phyloP scores from a whole-genome alignment of 179 eudicot species.

The Silene coronaria region DNA sequence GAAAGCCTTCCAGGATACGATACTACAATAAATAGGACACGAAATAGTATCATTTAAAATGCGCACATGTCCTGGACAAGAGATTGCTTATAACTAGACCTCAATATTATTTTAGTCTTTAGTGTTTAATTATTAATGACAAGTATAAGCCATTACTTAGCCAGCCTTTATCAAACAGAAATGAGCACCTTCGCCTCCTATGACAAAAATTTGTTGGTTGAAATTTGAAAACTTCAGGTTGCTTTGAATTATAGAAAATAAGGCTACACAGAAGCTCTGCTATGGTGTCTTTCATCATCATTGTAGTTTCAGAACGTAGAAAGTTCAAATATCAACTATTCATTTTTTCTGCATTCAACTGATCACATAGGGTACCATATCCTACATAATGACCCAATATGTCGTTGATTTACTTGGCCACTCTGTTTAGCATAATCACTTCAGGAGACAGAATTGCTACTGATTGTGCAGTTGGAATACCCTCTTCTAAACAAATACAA shows the following conservation, averaged over 20 bases:
- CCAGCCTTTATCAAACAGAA: not conserved
- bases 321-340: too few relatives aligned
- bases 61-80: not conserved
- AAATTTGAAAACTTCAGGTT: not conserved
- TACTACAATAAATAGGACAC: not conserved
- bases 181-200: not conserved
- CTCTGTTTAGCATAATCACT: not conserved
- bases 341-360: too few relatives aligned
- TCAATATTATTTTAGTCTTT: not conserved
- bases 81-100: not conserved
- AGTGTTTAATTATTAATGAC: not conserved
- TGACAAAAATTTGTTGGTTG: not conserved
- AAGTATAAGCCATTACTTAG: not conserved
- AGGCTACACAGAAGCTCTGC: not conserved
- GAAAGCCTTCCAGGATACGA: not conserved
- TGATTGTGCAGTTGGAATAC: conserved; percentile 1
- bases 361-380: too few relatives aligned
- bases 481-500: not conserved
- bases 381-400: too few relatives aligned
- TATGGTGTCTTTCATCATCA: not conserved
- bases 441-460: not conserved
- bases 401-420: not conserved
- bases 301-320: not conserved
- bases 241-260: not conserved
- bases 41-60: not conserved